Base-by-base conservation (phyloP, 371 early-diverging fungal species). In the Phascolomyces articulosus region DNA sequence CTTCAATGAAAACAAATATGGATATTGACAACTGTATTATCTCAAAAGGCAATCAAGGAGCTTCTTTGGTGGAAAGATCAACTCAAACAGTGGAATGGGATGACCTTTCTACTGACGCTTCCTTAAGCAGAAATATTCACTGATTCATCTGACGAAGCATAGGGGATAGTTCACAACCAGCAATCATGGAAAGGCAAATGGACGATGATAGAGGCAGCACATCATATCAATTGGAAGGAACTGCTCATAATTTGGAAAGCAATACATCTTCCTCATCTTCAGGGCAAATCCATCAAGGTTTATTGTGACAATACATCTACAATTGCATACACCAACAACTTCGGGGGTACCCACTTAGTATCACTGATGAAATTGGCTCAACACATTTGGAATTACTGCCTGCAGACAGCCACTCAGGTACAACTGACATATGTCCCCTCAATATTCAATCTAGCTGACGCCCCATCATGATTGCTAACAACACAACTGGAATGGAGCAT, bases 281-380 rank as follows among this genome's bases (percentile, higher is more conserved):
- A 34, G 26, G 66, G 68, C 7, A 23, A 51, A 10, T 26, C 20
- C 18, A 9, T 69, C 3, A 47, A 34, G 11, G 40, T 66, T 3
- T 68, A 67, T 57, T 69, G 65, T 41, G 68, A 73, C 73, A 78
- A 78, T 56, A 69, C 60, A 20, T 71, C 73, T 0, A 67, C 69
- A 3, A 68, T 72, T 4, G 70, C 72, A 2, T 73, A 71, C 65
- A 58, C 68, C 59, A 68, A 69, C 63, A 51, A 68, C 41, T 75
- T 75, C 26, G 76, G 68, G 0, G 71, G 73, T 6, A 77, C 72
- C 4, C 41, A 65, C 20, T 71, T 65, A 0, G 65, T 59, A 11
- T 27, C 23, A 4, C 38, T 72, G 23, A 67, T 68, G 63, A 0
- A 53, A 2, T 53, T 69, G 4, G 66, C 66, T 24, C 44, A 31